phyloP scores from a whole-genome alignment of 2,329 filamentous ascomycete species.

The Alternaria sp. region DNA sequence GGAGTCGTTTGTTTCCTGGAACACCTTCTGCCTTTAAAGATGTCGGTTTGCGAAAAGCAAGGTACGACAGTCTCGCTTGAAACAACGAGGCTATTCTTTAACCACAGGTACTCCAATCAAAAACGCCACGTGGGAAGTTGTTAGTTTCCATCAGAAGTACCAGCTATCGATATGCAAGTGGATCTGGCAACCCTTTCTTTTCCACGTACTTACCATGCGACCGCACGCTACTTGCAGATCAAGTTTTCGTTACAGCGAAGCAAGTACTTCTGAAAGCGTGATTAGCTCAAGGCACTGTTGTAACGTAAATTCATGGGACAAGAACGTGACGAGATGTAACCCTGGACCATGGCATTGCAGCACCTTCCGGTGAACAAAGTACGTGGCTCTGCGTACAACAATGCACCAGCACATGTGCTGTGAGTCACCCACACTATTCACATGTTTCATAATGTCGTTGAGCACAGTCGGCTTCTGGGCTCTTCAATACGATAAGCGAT shows the following conservation, averaged over 20 bases:
- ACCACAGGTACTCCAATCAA: background rate
- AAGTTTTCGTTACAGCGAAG: background rate
- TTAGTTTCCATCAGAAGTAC: no score
- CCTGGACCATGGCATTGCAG: background rate
- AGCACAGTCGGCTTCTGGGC: constrained; percentile 1
- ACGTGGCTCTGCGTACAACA: background rate
- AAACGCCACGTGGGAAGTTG: no score
- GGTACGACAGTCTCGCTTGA: background rate
- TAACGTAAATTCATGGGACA: no score
- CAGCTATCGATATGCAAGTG: background rate
- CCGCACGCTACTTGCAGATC: background rate
- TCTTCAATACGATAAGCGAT: constrained; percentile 4
- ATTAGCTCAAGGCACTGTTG: background rate
- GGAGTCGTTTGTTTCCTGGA: background rate
- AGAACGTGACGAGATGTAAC: no score
- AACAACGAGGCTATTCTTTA: background rate
- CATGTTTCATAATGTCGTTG: background rate
- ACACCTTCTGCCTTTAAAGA: background rate
- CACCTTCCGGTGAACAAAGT: background rate
- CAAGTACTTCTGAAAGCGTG: background rate
- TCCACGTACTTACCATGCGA: no score
- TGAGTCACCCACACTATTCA: background rate
- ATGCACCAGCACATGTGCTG: background rate
- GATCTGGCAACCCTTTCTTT: background rate
- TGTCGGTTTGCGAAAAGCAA: background rate